phyloP scores from a whole-genome alignment of 495 filamentous ascomycete species.

The Barbatosphaeria neglecta region DNA sequence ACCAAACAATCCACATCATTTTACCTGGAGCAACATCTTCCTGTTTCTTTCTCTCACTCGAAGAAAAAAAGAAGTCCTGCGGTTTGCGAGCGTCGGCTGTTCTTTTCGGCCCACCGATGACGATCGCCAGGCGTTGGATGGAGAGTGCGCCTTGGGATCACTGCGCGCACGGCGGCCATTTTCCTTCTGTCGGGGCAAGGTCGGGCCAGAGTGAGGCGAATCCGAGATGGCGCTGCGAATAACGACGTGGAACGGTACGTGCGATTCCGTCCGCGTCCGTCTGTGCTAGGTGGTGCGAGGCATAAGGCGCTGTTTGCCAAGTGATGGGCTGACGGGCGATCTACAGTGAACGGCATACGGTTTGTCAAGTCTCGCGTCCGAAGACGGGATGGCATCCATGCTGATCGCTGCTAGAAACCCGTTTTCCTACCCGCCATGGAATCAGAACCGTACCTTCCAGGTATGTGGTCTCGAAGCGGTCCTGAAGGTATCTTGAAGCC shows the following conservation, averaged over 20 bases:
- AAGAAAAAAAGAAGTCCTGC: too few relatives aligned
- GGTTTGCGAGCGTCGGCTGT: too few relatives aligned
- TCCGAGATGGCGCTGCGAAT: constrained; percentile 70
- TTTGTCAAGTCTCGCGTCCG: constrained; percentile 20
- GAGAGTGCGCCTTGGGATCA: too few relatives aligned
- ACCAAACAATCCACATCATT: too few relatives aligned
- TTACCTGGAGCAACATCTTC: too few relatives aligned
- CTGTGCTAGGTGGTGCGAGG: constrained; percentile 2
- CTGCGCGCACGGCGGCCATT: too few relatives aligned
- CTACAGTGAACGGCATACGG: constrained; percentile 85
- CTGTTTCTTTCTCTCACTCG: too few relatives aligned
- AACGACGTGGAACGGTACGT: constrained; percentile 82
- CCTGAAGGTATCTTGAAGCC: background rate
- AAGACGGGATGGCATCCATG: background rate
- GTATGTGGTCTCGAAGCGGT: constrained; percentile 21
- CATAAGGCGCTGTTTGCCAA: too few relatives aligned
- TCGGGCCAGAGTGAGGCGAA: background rate
- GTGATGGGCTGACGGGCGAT: background rate
- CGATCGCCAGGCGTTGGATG: too few relatives aligned
- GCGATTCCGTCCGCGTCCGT: constrained; percentile 4
- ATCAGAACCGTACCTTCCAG: constrained; percentile 71
- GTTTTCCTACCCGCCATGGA: constrained; percentile 93
- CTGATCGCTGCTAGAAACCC: constrained; percentile 54
- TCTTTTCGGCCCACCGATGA: too few relatives aligned
- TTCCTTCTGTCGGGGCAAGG: too few relatives aligned